phyloP scores from a whole-genome alignment of 441 rosid genomes.

The Populus hybrid region DNA sequence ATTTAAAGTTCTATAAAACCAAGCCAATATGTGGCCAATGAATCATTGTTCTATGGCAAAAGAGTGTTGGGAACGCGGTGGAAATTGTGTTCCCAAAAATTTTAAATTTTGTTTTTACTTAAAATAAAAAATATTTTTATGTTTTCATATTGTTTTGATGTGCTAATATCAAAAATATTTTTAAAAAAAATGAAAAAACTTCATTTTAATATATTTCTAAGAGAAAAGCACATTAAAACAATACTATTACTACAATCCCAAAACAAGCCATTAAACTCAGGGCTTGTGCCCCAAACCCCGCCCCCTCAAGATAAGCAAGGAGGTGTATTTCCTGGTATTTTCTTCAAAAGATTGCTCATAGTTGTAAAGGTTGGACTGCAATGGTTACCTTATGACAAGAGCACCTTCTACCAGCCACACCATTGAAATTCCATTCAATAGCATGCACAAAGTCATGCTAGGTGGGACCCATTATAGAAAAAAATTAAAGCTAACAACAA shows the following conservation, averaged over 20 bases:
- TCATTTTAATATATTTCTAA: no score
- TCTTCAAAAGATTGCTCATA: not conserved
- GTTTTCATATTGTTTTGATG: no score
- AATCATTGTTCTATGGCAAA: not conserved
- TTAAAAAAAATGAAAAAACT: no score
- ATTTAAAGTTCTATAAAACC: not conserved
- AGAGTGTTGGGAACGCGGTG: no score
- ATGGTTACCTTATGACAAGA: not conserved
- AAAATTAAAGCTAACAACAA: not conserved
- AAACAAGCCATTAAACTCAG: not conserved
- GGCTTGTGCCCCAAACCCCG: not conserved
- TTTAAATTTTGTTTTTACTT: no score
- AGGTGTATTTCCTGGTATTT: not conserved
- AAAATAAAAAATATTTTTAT: no score
- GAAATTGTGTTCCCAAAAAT: no score
- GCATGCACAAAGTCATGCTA: conserved; percentile 16
- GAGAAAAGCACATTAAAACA: no score
- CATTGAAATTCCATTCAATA: conserved; percentile 30
- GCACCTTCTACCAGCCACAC: not conserved
- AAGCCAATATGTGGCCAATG: not conserved
- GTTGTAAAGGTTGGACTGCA: not conserved
- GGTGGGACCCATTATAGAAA: conserved; percentile 19
- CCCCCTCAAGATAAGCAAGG: not conserved
- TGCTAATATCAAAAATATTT: no score
- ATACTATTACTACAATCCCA: no score